A percentile compares a stretch with the other conserved stretches of the same genome.
These are phyloP conservation scores for Exophiala mesophila DNA, from an alignment of 2,329 filamentous ascomycete species.

Conservation along the genomic window DNA sequence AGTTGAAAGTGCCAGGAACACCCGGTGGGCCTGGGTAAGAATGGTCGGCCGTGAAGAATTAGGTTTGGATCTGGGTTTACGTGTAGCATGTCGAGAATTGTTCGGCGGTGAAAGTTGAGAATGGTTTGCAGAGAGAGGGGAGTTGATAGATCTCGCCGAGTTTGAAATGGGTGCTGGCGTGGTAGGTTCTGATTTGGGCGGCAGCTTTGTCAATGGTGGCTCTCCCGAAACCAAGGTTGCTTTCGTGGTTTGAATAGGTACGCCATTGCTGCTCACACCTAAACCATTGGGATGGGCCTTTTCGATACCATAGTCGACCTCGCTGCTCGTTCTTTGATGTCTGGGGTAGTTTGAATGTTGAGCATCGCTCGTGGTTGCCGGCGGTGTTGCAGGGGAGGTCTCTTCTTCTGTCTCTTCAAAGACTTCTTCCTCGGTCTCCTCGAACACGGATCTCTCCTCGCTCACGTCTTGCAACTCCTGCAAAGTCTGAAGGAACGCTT, in stretches of 20 bases:
- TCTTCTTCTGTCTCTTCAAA: constrained; percentile 48
- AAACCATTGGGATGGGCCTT: constrained; percentile 40
- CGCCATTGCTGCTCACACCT: constrained; percentile 24
- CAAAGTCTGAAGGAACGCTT: constrained; percentile 81
- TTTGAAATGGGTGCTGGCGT: constrained; percentile 9
- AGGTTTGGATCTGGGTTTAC: constrained; percentile 13
- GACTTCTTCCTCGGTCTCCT: constrained; percentile 17
- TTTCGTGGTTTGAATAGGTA: constrained; percentile 19
- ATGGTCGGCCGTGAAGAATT: constrained; percentile 29
- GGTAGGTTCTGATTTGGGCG: constrained; percentile 11
- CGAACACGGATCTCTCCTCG: constrained; percentile 40
- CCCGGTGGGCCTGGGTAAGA: constrained; percentile 39
- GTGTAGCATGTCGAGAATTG: constrained; percentile 13
- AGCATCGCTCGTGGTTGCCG: constrained; percentile 48
- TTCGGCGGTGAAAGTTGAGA: constrained; percentile 20
- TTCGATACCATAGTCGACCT: constrained; percentile 67
- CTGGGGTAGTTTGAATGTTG: constrained; percentile 38
- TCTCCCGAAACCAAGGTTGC: neutral
- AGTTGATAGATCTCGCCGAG: neutral
- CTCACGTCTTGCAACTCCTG: constrained; percentile 81
- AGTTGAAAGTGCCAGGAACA: constrained; percentile 45
- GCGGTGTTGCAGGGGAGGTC: constrained; percentile 57
- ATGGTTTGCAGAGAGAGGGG: constrained; percentile 11
- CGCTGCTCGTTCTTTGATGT: constrained; percentile 55
- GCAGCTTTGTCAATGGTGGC: constrained; percentile 9